Base-by-base conservation (phyloP, 352 stramenopile species). In the Globisporangium middletonii region DNA sequence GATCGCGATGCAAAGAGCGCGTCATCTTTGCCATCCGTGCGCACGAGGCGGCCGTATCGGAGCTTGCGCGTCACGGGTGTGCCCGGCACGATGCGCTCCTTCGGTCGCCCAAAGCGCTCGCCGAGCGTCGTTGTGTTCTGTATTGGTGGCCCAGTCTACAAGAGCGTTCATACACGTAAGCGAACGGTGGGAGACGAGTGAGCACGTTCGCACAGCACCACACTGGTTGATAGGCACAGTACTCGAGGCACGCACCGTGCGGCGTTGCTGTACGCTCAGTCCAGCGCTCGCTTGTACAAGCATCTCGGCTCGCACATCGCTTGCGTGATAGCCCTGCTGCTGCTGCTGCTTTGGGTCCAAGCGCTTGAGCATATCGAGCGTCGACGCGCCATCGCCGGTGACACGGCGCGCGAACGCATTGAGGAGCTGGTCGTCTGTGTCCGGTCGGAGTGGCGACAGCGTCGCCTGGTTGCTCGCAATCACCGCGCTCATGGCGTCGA, bases 281-380 rank as follows among this genome's bases (percentile, higher is more conserved):
- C 64, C 65, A 0, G 53, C 38, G 33, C 64, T 63, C 11, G 57
- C 61, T 8, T 77, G 59, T 41, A 69, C 11, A 11, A 73, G 33
- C 75, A 91, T 89, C 62, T 88, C 80, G 2, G 63, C 62, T 19
- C 67, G 72, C 27, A 86, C 72, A 23, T 73, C 55, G 23, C 2
- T 57, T 19, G 4, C 60, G 38, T 6, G 72, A 15, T 41, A 41
- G 42, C 16, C 43, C 42, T 45, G 16, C 50, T 43, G 30, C n/a
- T 55, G 43, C 11, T 45, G 43, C 2, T 55, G 52, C n/a, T 61
- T 59, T 12, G 19, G 16, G 43, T 48, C 43, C 42, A 70, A 55
- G 1, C 68, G 63, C 64, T 78, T 72, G 60, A 90, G 59, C 33
- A 90, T 63, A 28, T 90, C 80, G 50, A 90, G 69, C 27, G 80